phyloP scores from a whole-genome alignment of 129 eudicot genomes.

The Silybum marianum region DNA sequence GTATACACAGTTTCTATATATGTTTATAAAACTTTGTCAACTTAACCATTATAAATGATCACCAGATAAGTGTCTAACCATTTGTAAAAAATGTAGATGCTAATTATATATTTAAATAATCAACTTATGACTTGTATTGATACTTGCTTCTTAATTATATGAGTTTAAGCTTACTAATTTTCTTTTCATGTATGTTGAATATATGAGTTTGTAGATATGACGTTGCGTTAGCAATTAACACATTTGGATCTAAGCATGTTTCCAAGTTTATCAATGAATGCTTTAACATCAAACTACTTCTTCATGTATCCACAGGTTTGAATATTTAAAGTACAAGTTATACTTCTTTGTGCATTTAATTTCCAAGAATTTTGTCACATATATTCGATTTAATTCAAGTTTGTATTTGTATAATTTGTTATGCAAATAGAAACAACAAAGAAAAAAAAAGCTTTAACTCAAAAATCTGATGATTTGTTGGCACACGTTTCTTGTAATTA shows the following conservation, averaged over 20 bases:
- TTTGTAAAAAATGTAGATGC: too few relatives aligned
- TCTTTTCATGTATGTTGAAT: background rate
- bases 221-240: slow-evolving; percentile 19
- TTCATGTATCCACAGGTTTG: slow-evolving; percentile 37
- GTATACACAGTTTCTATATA: slow-evolving; percentile 22
- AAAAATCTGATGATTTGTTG: background rate
- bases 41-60: background rate
- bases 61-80: background rate
- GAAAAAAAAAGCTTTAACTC: background rate
- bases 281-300: slow-evolving; percentile 30
- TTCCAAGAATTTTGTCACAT: background rate
- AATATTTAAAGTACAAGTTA: background rate
- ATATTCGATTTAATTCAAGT: background rate
- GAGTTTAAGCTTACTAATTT: background rate
- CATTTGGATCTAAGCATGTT: slow-evolving; percentile 21
- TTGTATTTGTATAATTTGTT: background rate
- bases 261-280: slow-evolving; percentile 17
- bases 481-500: background rate
- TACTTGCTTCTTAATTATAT: background rate
- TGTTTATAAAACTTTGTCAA: background rate
- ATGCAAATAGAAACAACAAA: background rate
- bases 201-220: slow-evolving; percentile 24
- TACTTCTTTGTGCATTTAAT: background rate
- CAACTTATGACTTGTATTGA: too few relatives aligned
- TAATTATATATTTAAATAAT: too few relatives aligned